Base-by-base conservation (phyloP, 2,329 filamentous ascomycete genomes). In the Neonectria faginata region DNA sequence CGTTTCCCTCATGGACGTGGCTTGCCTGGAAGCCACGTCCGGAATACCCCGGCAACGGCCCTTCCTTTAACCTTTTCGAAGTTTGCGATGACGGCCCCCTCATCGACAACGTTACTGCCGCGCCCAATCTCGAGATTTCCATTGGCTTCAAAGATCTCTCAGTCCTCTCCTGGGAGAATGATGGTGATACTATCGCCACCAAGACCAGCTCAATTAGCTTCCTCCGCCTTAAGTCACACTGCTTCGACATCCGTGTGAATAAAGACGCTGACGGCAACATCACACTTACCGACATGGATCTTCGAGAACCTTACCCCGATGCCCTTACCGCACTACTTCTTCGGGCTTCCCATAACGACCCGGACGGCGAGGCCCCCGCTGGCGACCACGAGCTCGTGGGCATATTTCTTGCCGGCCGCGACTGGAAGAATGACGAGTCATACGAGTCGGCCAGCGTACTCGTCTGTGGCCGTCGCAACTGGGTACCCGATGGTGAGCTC, bases 1-100 rank as follows among this genome's bases (percentile, higher is more conserved):
- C 70, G 3, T 79, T 76, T 48, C 78, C 78, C 2, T 80, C 78
- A 0, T 80, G 78, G 79, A 78, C 77, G 4, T 80, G 79, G 79
- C 74, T 80, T 7, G 72, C 77, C 4, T 80, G 79, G 79, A 73
- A 72, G 27, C 65, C 74, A 8, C 72, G 76, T 3, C 57, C 66
- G 2, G 73, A 71, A 2, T 70, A 69, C 44, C 60, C 70, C 11
- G 70, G 66, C n/a, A 56, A 70, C 47, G 70, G 66, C n/a, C 72
- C 72, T n/a, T 67, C 65, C 39, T 76, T 80, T 63, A 72, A 72
- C 57, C 73, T 79, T 48, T 75, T 73, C 50, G 73, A 78, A 59
- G 72, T 78, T 5, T 71, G 67, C 22, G 73, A 76, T 18, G 60
- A 70, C 4, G 65, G 70, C 7, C 72, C 75, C 4, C 64, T 76